Conservation (phyloP, 2,329 filamentous ascomycete genomes). For the Xylaria digitata region DNA sequence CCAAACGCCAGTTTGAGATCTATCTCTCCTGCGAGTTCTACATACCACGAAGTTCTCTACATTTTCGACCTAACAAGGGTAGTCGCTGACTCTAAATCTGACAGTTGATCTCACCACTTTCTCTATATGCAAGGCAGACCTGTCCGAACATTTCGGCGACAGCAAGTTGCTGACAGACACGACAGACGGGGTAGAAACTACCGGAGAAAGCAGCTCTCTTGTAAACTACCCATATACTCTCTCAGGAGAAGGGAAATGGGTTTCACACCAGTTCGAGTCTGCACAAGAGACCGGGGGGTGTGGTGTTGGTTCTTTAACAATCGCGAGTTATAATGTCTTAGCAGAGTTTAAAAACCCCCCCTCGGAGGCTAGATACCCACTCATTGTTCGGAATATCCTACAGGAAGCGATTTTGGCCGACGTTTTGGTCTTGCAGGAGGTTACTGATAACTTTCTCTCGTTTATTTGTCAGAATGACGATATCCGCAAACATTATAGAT, state of each 20-base stretch:
- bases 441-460: conserved; percentile 71
- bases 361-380: conserved; percentile 55
- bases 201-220: conserved; percentile 7
- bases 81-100: conserved; percentile 9
- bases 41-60: background rate
- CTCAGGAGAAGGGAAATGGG: conserved; percentile 41
- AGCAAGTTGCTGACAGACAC: conserved; percentile 7
- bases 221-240: conserved; percentile 40
- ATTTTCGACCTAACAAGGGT: background rate
- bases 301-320: conserved; percentile 41
- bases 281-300: conserved; percentile 8
- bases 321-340: conserved; percentile 66
- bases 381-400: conserved; percentile 59
- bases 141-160: conserved; percentile 36
- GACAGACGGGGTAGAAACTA: conserved; percentile 4
- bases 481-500: conserved; percentile 64
- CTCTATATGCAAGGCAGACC: conserved; percentile 32
- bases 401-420: conserved; percentile 57
- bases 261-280: conserved; percentile 21
- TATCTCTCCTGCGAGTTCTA: background rate
- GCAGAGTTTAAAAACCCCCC: conserved; percentile 63
- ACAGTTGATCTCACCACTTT: conserved; percentile 52
- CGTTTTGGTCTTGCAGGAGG: conserved; percentile 68
- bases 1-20: background rate
- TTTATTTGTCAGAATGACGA: conserved; percentile 61